Percentiles rank a stretch among this genome's conserved stretches.
Evolutionary conservation across 1,139 yeast genomes (phyloP).

Genomic region (Taphrina sp.): DNA sequence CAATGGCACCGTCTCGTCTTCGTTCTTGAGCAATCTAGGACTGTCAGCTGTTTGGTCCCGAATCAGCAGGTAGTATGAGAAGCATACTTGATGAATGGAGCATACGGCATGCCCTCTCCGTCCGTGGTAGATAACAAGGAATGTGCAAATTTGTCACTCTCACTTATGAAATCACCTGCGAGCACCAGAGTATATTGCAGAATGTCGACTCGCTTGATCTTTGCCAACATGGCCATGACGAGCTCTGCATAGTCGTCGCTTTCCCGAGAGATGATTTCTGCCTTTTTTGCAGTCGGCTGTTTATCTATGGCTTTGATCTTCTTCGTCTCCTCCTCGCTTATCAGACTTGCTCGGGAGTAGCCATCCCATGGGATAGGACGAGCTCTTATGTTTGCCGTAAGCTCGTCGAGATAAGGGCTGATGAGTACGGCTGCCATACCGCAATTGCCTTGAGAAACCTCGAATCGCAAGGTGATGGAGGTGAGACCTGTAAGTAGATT

Average conservation of each 20-base stretch:
- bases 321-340: conserved; percentile 65
- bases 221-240: conserved; percentile 56
- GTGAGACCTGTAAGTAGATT: too few species aligned
- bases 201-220: conserved; percentile 63
- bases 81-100: conserved; percentile 52
- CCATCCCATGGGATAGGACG: conserved; percentile 94
- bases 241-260: conserved; percentile 58
- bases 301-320: conserved; percentile 65
- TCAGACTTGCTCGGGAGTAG: conserved; percentile 68
- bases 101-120: conserved; percentile 54
- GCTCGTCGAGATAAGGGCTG: conserved; percentile 69
- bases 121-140: conserved; percentile 50
- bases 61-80: too few species aligned
- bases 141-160: conserved; percentile 38
- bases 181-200: conserved; percentile 70
- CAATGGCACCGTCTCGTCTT: conserved; percentile 46
- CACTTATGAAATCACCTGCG: conserved; percentile 57
- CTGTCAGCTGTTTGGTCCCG: too few species aligned
- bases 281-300: conserved; percentile 17
- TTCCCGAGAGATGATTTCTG: conserved; percentile 45
- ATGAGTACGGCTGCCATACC: conserved; percentile 47
- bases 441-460: too few species aligned
- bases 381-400: conserved; percentile 69
- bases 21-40: conserved; percentile 37
- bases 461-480: too few species aligned